phyloP scores from a whole-genome alignment of 257 asterid species.

The Agastache rugosa region DNA sequence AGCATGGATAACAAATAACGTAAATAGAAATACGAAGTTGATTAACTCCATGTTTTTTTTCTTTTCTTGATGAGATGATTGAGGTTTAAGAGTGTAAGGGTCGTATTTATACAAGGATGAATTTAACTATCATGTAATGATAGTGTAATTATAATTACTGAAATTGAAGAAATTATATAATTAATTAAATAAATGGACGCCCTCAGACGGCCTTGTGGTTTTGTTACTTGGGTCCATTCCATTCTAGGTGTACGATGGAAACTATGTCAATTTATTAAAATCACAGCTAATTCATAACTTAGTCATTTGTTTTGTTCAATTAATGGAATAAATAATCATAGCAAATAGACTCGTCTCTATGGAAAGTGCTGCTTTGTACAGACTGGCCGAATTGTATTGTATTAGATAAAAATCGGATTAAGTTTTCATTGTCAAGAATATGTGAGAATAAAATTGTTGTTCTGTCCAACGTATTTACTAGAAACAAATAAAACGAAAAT shows the following conservation, averaged over 20 bases:
- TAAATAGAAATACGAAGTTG: conserved; percentile 15
- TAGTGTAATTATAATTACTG: background rate
- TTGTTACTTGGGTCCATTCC: conserved; percentile 16
- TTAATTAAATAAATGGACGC: background rate
- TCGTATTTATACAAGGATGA: conserved; percentile 31
- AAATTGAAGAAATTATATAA: background rate
- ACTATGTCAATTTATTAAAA: conserved; percentile 18
- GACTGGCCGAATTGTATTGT: background rate
- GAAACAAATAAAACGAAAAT: background rate
- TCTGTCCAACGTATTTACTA: background rate
- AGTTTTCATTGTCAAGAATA: background rate
- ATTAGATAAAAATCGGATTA: background rate
- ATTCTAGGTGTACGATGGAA: conserved; percentile 34
- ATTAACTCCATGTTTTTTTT: conserved; percentile 34
- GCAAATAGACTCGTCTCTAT: background rate
- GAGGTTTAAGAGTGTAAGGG: background rate
- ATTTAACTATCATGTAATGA: too few species aligned
- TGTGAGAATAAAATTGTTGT: background rate
- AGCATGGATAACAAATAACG: conserved; percentile 19
- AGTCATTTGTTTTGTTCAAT: background rate
- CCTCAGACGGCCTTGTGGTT: conserved; percentile 33
- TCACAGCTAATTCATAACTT: background rate
- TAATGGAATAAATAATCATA: background rate
- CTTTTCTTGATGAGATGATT: background rate
- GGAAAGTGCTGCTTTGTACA: background rate